These are phyloP conservation scores for Juglanconis juglandina DNA, from an alignment of 2,329 filamentous ascomycete genomes.

Conservation along the genomic window DNA sequence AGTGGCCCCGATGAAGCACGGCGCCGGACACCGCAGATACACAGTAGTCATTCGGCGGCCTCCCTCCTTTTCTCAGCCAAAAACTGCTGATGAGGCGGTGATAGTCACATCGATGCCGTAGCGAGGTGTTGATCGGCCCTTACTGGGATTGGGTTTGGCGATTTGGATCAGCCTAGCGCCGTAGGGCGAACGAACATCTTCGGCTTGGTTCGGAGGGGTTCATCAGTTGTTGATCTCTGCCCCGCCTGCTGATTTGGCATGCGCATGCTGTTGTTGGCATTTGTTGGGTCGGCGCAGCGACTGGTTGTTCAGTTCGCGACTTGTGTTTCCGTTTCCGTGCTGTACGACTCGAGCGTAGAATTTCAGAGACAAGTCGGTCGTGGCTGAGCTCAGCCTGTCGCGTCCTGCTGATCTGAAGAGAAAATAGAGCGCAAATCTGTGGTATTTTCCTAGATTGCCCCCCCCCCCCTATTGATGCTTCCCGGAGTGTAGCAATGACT, in stretches of 20 bases:
- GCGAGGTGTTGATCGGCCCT: background rate
- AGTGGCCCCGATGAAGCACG: background rate
- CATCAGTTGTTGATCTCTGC: background rate
- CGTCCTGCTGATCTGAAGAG: background rate
- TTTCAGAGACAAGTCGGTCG: background rate
- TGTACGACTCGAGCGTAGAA: background rate
- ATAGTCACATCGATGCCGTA: constrained; percentile 2
- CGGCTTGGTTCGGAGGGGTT: background rate
- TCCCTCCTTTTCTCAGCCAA: background rate
- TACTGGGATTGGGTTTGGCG: background rate
- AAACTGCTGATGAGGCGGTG: background rate
- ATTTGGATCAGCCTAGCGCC: background rate
- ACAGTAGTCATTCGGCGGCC: background rate
- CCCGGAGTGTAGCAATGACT: background rate
- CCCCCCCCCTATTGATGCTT: background rate
- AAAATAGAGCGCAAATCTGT: no score
- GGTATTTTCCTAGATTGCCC: background rate
- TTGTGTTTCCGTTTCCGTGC: background rate
- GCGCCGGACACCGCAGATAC: background rate
- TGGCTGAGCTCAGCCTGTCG: background rate
- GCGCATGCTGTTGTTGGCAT: background rate
- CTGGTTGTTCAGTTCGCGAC: background rate
- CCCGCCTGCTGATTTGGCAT: background rate
- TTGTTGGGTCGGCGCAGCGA: background rate
- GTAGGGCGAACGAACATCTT: background rate